phyloP scores from a whole-genome alignment of 2,329 filamentous ascomycete genomes.

The Ilyonectria destructans region DNA sequence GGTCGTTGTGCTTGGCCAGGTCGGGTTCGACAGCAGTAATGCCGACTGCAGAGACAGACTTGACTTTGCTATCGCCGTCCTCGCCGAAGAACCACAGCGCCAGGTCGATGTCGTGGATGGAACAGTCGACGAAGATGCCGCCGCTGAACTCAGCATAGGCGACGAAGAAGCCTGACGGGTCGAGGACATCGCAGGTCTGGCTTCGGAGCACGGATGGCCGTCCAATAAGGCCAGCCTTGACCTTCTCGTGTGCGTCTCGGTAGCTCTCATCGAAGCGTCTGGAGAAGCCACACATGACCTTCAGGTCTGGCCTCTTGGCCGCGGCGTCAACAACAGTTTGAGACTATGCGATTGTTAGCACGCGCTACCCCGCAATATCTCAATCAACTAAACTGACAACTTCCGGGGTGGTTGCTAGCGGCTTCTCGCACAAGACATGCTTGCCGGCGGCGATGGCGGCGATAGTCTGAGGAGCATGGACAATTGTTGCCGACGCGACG shows the following conservation, averaged over 20 bases:
- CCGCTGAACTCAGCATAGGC: conserved; percentile 76
- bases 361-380: neutral
- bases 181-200: conserved; percentile 79
- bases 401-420: conserved; percentile 66
- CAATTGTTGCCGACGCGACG: conserved; percentile 63
- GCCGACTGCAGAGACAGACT: conserved; percentile 48
- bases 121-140: conserved; percentile 81
- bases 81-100: conserved; percentile 54
- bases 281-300: conserved; percentile 67
- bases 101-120: conserved; percentile 75
- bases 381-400: conserved; percentile 28
- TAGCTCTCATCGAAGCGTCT: conserved; percentile 74
- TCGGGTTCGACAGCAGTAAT: conserved; percentile 52
- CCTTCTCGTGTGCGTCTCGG: conserved; percentile 70
- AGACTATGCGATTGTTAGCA: neutral
- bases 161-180: conserved; percentile 78
- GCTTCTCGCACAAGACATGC: conserved; percentile 75
- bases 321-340: conserved; percentile 33
- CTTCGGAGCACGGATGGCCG: conserved; percentile 73
- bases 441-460: conserved; percentile 68
- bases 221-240: conserved; percentile 71
- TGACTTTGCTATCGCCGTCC: conserved; percentile 45
- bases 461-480: conserved; percentile 72
- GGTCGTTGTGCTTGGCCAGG: conserved; percentile 48
- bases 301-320: conserved; percentile 67